phyloP scores from a whole-genome alignment of 2,329 filamentous ascomycete genomes.

The Endocalyx cinctus region DNA sequence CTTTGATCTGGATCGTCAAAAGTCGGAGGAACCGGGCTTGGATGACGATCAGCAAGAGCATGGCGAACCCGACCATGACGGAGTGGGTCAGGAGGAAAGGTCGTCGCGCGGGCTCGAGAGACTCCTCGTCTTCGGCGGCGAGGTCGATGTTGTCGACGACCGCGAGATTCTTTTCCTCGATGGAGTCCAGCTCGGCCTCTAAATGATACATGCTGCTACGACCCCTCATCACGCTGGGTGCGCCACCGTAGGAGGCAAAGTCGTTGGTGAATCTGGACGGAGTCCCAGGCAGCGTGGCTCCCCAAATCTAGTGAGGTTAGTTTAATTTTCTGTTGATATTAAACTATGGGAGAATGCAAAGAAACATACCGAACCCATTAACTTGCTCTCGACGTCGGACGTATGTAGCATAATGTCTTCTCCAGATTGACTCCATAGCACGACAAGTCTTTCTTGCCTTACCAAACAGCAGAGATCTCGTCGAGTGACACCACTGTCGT shows the following conservation, averaged over 20 bases:
- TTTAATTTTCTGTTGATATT: no score
- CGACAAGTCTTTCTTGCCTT: conserved; percentile 34
- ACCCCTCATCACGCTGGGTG: not conserved
- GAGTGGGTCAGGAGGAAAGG: conserved; percentile 1
- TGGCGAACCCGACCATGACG: conserved; percentile 3
- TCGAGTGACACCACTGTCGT: not conserved
- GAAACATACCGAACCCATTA: conserved; percentile 29
- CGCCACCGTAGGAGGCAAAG: not conserved
- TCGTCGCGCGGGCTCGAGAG: not conserved
- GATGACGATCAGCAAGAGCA: conserved; percentile 1
- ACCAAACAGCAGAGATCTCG: conserved; percentile 27
- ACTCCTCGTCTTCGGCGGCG: conserved; percentile 2
- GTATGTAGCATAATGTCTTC: conserved; percentile 35
- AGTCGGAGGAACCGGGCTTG: not conserved
- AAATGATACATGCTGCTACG: not conserved
- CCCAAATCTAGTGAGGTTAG: no score
- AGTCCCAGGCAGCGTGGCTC: conserved; percentile 9
- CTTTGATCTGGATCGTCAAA: conserved; percentile 11
- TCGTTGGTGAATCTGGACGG: conserved; percentile 1
- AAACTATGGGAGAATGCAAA: no score
- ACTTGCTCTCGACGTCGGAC: conserved; percentile 27
- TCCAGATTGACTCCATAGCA: conserved; percentile 40
- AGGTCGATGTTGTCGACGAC: conserved; percentile 3
- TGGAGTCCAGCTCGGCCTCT: not conserved
- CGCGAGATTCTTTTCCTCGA: conserved; percentile 2